phyloP scores from a whole-genome alignment of 75 land plant species.

The Pinus taeda region DNA sequence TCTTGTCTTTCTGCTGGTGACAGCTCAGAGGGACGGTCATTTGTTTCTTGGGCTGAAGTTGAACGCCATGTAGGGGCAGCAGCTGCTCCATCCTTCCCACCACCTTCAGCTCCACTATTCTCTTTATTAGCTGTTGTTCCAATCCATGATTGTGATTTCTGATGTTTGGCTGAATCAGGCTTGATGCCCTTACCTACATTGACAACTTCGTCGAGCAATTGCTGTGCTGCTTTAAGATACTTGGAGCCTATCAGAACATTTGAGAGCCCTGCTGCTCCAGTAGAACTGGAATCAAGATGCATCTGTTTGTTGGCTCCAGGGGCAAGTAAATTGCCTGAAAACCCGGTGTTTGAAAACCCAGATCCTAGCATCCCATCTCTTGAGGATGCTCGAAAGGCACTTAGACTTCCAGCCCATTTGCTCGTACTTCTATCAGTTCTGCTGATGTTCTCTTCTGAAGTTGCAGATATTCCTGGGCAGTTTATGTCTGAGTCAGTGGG shows the following conservation, averaged over 20 bases:
- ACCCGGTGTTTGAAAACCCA: slow-evolving; percentile 2
- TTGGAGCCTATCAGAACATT: slow-evolving; percentile 52
- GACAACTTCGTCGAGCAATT: slow-evolving; percentile 72
- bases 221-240: slow-evolving; percentile 72
- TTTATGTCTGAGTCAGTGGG: slow-evolving; percentile 10
- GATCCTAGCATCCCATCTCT: slow-evolving; percentile 9
- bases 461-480: slow-evolving; percentile 13
- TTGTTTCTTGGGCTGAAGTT: slow-evolving; percentile 6
- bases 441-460: slow-evolving; percentile 13
- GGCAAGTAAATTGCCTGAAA: slow-evolving; percentile 5
- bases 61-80: slow-evolving; percentile 10
- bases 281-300: slow-evolving; percentile 9
- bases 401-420: slow-evolving; percentile 12
- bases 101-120: slow-evolving; percentile 15
- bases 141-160: slow-evolving; percentile 19
- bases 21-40: slow-evolving; percentile 35
- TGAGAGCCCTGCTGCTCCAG: slow-evolving; percentile 24
- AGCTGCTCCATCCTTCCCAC: slow-evolving; percentile 9
- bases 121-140: slow-evolving; percentile 16
- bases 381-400: slow-evolving; percentile 10
- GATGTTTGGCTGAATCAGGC: slow-evolving; percentile 9
- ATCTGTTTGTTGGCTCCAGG: slow-evolving; percentile 9
- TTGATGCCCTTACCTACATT: slow-evolving; percentile 41
- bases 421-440: slow-evolving; percentile 1
- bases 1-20: slow-evolving; percentile 68